Base-by-base conservation (phyloP, 805 yeast species). In the Zygotorulaspora chibaensis region DNA sequence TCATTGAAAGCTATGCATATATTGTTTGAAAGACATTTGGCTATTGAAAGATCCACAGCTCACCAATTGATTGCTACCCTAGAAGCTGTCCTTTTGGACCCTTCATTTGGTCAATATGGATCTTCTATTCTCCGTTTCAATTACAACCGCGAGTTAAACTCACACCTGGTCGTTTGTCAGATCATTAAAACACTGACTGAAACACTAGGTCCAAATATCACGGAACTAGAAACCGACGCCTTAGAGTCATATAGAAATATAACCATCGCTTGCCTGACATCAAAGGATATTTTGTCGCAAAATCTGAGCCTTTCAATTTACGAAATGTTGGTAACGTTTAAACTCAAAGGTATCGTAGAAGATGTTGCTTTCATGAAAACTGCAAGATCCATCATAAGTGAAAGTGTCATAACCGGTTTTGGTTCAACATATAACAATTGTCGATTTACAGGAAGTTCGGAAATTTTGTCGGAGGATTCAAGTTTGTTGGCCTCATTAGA, bases 1-100 rank as follows among this genome's bases (percentile, higher is more conserved):
- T 73, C 91, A 0, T 61, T 89, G 54, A 76, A 75, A 38, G 76
- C 93, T 0, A 60, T 84, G 35, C 64, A 76, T 2, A 66, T 75
- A 1, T 62, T 85, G 10, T 68, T 89, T 26, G 80, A 78, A 31
- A 77, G 75, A 28, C 80, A 82, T 40, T 68, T 74, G 8, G 56
- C 77, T 8, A 72, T 77, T 18, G 77, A 74, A 44, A 56, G 69
- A 1, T 50, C 59, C 5, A 66, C 73, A 11, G 71, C 82, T 1
- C 61, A 76, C 2, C 69, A 69, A 13, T 56, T 82, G 0, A 47
- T 84, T 3, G 48, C 58, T 0, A 57, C 69, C 0, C 46, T 81
- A 17, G 71, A 69, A 43, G 54, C 52, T 3, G 63, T 76, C 6
- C 69, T 71, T 47, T 38, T 71, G 0, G 61, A 69, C 42, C 85